These are phyloP conservation scores for Paspalum notatum DNA, from an alignment of 176 grass and related monocot genomes.

Conservation along the genomic window DNA sequence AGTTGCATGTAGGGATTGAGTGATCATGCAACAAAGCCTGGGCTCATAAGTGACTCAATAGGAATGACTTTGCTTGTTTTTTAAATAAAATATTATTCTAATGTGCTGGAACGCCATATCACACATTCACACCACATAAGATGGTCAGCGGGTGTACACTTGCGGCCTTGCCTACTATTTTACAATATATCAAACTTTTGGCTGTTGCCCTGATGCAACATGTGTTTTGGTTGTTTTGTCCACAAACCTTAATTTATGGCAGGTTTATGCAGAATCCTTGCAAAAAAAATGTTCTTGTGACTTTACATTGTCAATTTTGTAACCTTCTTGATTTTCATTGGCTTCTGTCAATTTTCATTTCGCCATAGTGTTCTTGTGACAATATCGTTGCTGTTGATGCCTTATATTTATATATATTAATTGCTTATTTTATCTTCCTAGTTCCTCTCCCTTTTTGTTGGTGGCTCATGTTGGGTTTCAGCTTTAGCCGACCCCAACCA, in stretches of 20 bases:
- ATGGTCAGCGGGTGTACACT: neutral
- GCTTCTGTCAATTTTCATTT: conserved; percentile 13
- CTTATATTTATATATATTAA: too few species aligned
- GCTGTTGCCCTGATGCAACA: neutral
- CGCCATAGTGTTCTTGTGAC: neutral
- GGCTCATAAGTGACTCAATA: neutral
- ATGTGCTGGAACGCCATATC: neutral
- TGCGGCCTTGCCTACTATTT: neutral
- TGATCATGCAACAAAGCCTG: neutral
- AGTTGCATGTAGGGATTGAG: neutral
- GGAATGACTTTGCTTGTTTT: neutral
- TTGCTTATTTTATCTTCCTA: too few species aligned
- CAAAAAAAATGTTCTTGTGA: neutral
- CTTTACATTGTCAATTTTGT: neutral
- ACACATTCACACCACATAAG: neutral
- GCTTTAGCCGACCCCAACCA: too few species aligned
- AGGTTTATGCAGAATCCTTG: neutral
- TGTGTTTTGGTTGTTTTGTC: neutral
- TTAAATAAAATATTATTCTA: neutral
- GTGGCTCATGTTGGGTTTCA: too few species aligned
- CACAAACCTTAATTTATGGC: neutral
- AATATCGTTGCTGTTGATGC: neutral
- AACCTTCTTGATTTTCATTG: neutral
- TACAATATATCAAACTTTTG: neutral
- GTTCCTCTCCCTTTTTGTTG: too few species aligned